These are phyloP conservation scores for Geotrichum candidum DNA, from an alignment of 1,139 yeast species.

Conservation along the genomic window DNA sequence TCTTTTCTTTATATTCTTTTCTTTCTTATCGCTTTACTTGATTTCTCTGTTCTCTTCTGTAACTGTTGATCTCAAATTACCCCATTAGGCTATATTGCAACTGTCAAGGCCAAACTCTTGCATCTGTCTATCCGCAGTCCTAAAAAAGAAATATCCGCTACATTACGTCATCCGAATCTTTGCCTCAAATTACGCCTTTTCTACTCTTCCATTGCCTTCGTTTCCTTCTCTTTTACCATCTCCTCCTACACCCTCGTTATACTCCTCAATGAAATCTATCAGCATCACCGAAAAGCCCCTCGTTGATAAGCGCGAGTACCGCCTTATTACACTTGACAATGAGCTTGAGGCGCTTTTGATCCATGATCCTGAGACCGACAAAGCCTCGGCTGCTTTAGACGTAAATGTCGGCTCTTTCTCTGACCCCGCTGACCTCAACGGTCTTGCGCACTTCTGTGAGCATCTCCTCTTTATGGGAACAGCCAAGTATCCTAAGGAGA, in stretches of 20 bases:
- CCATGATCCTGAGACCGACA: constrained; percentile 79
- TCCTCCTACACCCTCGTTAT: not conserved
- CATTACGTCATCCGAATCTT: no score
- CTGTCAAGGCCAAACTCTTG: no score
- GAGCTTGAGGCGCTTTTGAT: constrained; percentile 69
- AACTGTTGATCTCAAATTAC: no score
- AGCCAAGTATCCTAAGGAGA: constrained; percentile 81
- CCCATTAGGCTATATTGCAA: no score
- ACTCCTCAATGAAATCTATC: constrained; percentile 3
- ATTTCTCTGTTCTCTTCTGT: no score
- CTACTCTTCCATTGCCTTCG: not conserved
- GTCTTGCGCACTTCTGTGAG: constrained; percentile 95
- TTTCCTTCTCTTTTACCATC: not conserved
- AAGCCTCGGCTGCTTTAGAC: constrained; percentile 88
- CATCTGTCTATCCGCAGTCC: no score
- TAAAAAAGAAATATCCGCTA: no score
- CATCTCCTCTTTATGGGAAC: constrained; percentile 97
- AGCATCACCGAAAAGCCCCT: constrained; percentile 30
- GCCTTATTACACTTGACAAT: constrained; percentile 60
- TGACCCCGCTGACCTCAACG: constrained; percentile 69
- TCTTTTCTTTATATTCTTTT: no score
- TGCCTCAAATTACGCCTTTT: no score
- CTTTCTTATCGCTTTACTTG: no score
- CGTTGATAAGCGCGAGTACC: constrained; percentile 66
- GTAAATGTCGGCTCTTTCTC: constrained; percentile 87